Evolutionary conservation across 805 yeast species (phyloP), one percentile per base, ranked within the genome.

Genomic region (Metschnikowia dekortorum): DNA sequence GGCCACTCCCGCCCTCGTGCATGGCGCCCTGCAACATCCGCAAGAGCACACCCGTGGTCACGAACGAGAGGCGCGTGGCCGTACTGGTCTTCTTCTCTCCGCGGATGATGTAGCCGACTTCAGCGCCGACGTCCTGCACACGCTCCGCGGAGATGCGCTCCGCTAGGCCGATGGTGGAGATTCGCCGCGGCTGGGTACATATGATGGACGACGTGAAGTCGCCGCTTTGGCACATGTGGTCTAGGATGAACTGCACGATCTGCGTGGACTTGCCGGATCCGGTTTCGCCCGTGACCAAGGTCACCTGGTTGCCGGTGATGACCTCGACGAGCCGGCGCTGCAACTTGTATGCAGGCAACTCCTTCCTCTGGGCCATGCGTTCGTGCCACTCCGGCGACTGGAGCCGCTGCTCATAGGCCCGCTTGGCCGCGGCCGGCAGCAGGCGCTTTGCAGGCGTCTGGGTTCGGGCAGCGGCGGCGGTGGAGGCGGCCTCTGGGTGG

Each of bases 251-350:
- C 64, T 92, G 99, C 6, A 89, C 96, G 5, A 89, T 82, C 64
- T 92, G 99, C 0, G 99, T 92, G 0, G 97, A 89, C 62, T 92
- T 92, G 58, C 98, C 98, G 1, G 97, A 91, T 59, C 98, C 98
- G 0, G 98, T 92, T 65, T 94, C 99, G 64, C 98, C 99, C 2
- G 98, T 92, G 35, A 92, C 79, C 33, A 92, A 69, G 8, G 87
- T 82, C 4, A 89, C 86, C 54, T 81, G 81, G 61, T 87, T 79
- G 0, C 71, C 53, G 30, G 75, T 72, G 4, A 92, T 81, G 4
- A 82, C 68, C 0, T 78, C 59, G 1, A 87, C 75, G 37, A 92
- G 73, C 6, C 79, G 74, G 0, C 76, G 67, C 47, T 73, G 76
- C 61, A 84, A 86, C 11, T 71, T 64, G 96, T 96, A 92, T 0